These are phyloP conservation scores for Backusella tuberculispora DNA, from an alignment of 192 early-diverging fungal species.

Conservation along the genomic window DNA sequence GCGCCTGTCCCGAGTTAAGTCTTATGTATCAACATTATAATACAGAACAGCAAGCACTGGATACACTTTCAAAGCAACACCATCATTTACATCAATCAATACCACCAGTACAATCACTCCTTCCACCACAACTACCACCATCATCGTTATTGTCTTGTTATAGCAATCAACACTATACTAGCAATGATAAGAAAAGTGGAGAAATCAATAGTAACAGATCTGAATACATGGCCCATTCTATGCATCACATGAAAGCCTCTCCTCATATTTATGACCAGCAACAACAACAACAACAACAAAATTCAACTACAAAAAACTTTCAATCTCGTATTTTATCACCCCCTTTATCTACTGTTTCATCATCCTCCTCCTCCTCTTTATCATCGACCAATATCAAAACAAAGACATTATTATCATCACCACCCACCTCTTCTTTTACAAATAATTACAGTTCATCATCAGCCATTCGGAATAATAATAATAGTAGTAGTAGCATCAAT, in stretches of 20 bases:
- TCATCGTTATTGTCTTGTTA: background rate
- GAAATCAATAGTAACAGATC: background rate
- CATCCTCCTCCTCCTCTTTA: background rate
- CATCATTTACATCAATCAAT: background rate
- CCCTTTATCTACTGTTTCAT: background rate
- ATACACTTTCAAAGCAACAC: background rate
- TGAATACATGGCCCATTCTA: background rate
- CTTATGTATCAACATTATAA: constrained; percentile 12
- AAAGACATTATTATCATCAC: background rate
- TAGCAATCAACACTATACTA: background rate
- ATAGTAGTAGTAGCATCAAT: too few relatives aligned
- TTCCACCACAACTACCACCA: background rate
- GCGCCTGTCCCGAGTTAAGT: constrained; percentile 20
- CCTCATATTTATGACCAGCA: constrained; percentile 1
- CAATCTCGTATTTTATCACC: background rate
- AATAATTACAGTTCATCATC: background rate
- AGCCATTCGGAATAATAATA: background rate
- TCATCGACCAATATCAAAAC: background rate
- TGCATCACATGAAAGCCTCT: background rate
- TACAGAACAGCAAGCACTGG: background rate
- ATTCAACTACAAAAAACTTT: background rate
- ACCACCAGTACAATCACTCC: background rate
- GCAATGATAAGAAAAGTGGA: background rate
- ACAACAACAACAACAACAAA: background rate
- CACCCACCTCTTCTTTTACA: background rate